These are phyloP conservation scores for Aureobasidium sp. DNA, from an alignment of 2,329 filamentous ascomycete species.

Conservation along the genomic window DNA sequence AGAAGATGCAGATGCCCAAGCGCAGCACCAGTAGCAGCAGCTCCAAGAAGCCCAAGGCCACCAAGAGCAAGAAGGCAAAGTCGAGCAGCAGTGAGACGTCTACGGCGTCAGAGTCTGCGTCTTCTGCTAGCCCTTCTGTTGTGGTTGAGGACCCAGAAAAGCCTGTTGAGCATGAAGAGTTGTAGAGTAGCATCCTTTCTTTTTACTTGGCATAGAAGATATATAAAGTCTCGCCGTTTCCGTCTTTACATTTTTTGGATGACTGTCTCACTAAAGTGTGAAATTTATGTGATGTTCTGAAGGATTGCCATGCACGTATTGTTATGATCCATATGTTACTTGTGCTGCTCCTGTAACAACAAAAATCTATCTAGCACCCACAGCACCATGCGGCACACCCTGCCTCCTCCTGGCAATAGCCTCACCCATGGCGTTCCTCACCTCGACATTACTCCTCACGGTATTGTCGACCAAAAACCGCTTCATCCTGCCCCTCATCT, in stretches of 20 bases:
- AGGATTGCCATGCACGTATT: background rate
- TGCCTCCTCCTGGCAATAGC: constrained; percentile 45
- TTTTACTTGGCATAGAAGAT: background rate
- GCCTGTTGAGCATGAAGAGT: constrained; percentile 15
- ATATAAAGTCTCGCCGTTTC: background rate
- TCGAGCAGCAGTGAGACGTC: constrained; percentile 2
- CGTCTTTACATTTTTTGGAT: background rate
- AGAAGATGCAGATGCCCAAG: constrained; percentile 46
- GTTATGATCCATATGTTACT: too few relatives aligned
- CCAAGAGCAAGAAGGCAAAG: constrained; percentile 26
- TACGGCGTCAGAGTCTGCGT: background rate
- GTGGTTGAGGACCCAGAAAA: background rate
- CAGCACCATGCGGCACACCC: constrained; percentile 13
- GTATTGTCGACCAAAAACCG: constrained; percentile 86
- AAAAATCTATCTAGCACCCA: background rate
- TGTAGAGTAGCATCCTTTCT: constrained; percentile 3
- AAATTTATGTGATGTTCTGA: background rate
- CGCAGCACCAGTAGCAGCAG: constrained; percentile 23
- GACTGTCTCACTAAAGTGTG: background rate
- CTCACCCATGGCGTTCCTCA: constrained; percentile 66
- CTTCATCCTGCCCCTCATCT: constrained; percentile 63
- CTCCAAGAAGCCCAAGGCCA: constrained; percentile 26
- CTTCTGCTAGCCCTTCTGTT: background rate
- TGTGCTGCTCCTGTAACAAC: background rate
- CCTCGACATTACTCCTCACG: constrained; percentile 69